Base-by-base conservation (phyloP, 2,329 filamentous ascomycete species). In the Cephalotrichum gorgonifer region DNA sequence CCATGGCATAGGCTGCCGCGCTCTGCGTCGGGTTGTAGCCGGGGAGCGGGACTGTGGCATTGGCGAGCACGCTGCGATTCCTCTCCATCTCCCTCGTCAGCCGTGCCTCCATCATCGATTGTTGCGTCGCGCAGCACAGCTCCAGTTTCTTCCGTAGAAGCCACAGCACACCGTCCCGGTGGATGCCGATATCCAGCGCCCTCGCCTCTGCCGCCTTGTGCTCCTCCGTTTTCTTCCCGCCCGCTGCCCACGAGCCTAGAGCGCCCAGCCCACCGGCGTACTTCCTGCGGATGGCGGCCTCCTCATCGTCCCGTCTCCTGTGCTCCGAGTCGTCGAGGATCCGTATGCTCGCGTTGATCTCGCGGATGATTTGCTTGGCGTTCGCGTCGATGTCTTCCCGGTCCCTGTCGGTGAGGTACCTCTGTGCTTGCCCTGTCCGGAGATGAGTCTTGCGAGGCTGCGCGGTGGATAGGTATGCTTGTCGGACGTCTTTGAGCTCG, bases 91-190 rank as follows among this genome's bases (percentile, higher is more conserved):
- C 88, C 49, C 93, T 74, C 60, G 82, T 81, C 56, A 97, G 72
- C 57, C 93, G 72, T 59, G 87, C 86, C 69, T 95, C 90, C 76
- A 97, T 95, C 88, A 97, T 96, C 46, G 77, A 78, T 58, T 88
- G 82, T 70, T 97, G 91, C 54, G 85, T 81, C 57, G 80, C 76
- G 39, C 86, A 85, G 50, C 85, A 89, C 55, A 80, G 75, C 66
- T 93, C 86, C 54, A 97, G 67, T 58, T 81, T 76, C 60, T 84
- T 76, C 54, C 86, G 76, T 58, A 98, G 63, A 57, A 85, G 90
- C 83, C 86, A 91, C 11, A 97, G 69, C 43, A 98, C 81, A 54
- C 84, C 84, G 59, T 95, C 90, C 47, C 90, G 73, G 56, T 95
- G 85, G 45, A 79, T 75, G 46, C 77, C 81, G 6, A 86, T 66